Percentiles rank a stretch among this genome's conserved stretches.
phyloP scores from a whole-genome alignment of 2,329 filamentous ascomycete genomes.

The Pseudogymnoascus sp. region DNA sequence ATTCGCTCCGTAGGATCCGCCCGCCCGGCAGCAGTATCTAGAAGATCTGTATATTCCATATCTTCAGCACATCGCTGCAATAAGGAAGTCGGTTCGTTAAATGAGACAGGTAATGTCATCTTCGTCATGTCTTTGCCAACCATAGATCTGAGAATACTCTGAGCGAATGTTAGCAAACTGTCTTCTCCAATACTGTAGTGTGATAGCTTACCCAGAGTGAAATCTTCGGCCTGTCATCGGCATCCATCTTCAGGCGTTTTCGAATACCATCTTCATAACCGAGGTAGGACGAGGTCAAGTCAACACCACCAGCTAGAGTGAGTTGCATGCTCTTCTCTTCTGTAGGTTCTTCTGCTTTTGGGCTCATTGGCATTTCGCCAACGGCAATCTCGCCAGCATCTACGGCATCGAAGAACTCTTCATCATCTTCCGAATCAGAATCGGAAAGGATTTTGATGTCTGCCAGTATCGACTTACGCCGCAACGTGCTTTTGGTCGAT shows the following conservation, averaged over 20 bases:
- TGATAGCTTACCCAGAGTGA: conserved; percentile 75
- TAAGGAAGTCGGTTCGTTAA: conserved; percentile 95
- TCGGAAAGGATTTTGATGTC: conserved; percentile 68
- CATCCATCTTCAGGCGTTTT: conserved; percentile 75
- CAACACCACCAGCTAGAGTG: conserved; percentile 41
- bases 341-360: conserved; percentile 26
- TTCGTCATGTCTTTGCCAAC: conserved; percentile 99
- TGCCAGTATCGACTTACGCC: conserved; percentile 60
- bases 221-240: conserved; percentile 87
- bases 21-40: conserved; percentile 81
- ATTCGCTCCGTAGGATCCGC: conserved; percentile 83
- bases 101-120: conserved; percentile 96
- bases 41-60: conserved; percentile 92
- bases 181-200: neutral
- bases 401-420: conserved; percentile 96
- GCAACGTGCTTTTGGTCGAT: conserved; percentile 37
- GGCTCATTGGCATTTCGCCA: conserved; percentile 49
- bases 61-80: conserved; percentile 93
- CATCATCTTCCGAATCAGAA: conserved; percentile 70
- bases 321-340: conserved; percentile 36
- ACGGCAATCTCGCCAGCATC: conserved; percentile 88
- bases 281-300: conserved; percentile 71
- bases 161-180: conserved; percentile 18
- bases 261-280: conserved; percentile 90
- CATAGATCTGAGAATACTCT: conserved; percentile 98